phyloP scores from a whole-genome alignment of 2,329 filamentous ascomycete species.

The Myriangium duriaei region DNA sequence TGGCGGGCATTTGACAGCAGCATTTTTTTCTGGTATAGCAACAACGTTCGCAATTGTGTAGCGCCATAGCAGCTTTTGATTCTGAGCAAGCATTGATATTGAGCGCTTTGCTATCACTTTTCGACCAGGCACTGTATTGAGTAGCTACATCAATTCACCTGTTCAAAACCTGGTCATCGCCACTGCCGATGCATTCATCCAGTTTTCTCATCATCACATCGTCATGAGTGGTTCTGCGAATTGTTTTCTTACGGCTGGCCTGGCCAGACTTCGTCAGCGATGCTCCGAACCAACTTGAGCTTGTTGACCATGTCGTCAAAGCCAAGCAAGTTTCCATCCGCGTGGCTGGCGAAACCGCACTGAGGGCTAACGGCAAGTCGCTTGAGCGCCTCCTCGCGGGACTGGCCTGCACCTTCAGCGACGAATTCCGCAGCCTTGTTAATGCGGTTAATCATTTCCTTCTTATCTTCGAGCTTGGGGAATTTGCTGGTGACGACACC shows the following conservation, averaged over 20 bases:
- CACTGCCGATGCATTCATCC: too few relatives aligned
- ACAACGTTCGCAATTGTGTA: too few relatives aligned
- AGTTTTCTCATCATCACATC: too few relatives aligned
- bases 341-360: slow-evolving; percentile 49
- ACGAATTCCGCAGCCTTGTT: slow-evolving; percentile 50
- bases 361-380: slow-evolving; percentile 58
- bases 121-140: too few relatives aligned
- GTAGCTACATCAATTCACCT: too few relatives aligned
- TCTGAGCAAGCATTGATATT: too few relatives aligned
- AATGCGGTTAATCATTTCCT: slow-evolving; percentile 35
- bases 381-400: slow-evolving; percentile 53
- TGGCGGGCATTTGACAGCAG: too few relatives aligned
- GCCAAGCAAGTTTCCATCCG: slow-evolving; percentile 56
- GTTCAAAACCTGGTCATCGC: too few relatives aligned
- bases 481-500: slow-evolving; percentile 37
- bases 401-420: slow-evolving; percentile 49
- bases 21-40: too few relatives aligned
- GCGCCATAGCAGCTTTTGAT: too few relatives aligned
- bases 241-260: slow-evolving; percentile 36
- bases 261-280: slow-evolving; percentile 63
- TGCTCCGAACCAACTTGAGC: slow-evolving; percentile 54
- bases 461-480: slow-evolving; percentile 32
- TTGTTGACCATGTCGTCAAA: slow-evolving; percentile 60
- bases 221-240: too few relatives aligned
- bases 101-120: too few relatives aligned